These are phyloP conservation scores for Phyllosticta capitalensis DNA, from an alignment of 2,329 filamentous ascomycete species.

Conservation along the genomic window DNA sequence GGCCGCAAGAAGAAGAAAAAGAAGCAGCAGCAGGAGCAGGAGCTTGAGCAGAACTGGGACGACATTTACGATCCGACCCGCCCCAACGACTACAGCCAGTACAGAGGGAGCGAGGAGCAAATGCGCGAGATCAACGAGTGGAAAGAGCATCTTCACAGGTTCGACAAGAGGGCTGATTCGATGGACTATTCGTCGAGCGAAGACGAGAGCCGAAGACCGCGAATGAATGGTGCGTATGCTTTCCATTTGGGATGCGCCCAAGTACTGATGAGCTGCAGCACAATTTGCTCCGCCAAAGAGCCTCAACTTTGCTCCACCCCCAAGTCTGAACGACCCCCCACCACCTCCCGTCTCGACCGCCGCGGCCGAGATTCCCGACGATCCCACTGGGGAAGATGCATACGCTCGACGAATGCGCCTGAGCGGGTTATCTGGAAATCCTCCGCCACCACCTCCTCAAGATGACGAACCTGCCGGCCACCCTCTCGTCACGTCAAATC, in stretches of 20 bases:
- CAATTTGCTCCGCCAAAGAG: conserved; percentile 41
- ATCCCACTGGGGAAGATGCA: conserved; percentile 59
- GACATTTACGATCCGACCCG: conserved; percentile 79
- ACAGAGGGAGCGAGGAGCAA: conserved; percentile 74
- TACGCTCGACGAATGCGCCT: conserved; percentile 55
- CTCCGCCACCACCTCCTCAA: conserved; percentile 22
- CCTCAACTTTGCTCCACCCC: conserved; percentile 43
- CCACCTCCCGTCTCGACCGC: conserved; percentile 17
- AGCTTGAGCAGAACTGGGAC: conserved; percentile 66
- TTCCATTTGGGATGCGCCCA: too few relatives aligned
- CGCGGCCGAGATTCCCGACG: conserved; percentile 30
- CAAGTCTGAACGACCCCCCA: conserved; percentile 25
- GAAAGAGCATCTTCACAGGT: conserved; percentile 59
- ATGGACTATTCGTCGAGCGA: conserved; percentile 31
- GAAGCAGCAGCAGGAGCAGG: conserved; percentile 64
- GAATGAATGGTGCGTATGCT: conserved; percentile 37
- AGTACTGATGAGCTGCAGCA: conserved; percentile 21
- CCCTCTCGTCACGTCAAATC: background rate
- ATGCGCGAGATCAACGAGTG: conserved; percentile 72
- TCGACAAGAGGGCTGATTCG: conserved; percentile 2
- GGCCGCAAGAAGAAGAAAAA: conserved; percentile 54
- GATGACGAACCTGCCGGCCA: background rate
- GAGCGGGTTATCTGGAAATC: conserved; percentile 29
- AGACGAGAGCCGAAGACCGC: conserved; percentile 34
- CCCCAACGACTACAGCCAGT: conserved; percentile 78